Evolutionary conservation across 2,329 filamentous ascomycete species (phyloP).

Genomic region (Exophiala aquamarina): DNA sequence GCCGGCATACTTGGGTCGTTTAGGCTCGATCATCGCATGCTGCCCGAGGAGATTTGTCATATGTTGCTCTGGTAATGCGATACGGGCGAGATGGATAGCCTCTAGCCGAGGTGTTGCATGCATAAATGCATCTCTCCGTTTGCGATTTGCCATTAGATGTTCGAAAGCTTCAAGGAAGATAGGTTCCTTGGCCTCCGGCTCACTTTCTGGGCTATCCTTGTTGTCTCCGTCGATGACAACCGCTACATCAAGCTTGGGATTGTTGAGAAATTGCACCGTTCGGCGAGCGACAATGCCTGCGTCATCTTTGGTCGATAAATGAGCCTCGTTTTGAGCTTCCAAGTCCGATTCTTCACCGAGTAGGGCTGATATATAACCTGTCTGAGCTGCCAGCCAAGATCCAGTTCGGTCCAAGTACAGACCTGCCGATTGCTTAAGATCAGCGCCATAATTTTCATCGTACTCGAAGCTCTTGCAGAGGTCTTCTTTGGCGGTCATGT

Average conservation of each 20-base stretch:
- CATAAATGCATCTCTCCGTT: conserved; percentile 73
- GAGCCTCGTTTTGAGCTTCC: conserved; percentile 14
- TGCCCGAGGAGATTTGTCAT: conserved; percentile 81
- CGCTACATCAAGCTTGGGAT: conserved; percentile 11
- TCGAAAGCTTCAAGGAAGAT: conserved; percentile 89
- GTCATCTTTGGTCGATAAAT: conserved; percentile 34
- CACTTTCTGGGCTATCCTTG: conserved; percentile 46
- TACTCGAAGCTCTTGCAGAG: conserved; percentile 60
- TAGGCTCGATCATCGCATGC: conserved; percentile 71
- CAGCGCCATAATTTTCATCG: conserved; percentile 71
- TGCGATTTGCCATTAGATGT: conserved; percentile 66
- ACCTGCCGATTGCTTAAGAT: conserved; percentile 68
- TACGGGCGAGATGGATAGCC: conserved; percentile 78
- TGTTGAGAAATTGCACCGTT: conserved; percentile 11
- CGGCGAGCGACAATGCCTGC: conserved; percentile 20
- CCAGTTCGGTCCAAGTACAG: conserved; percentile 82
- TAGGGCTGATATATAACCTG: conserved; percentile 70
- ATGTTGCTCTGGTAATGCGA: conserved; percentile 71
- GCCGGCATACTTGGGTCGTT: conserved; percentile 70
- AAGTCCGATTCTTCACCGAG: conserved; percentile 51
- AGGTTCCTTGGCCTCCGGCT: conserved; percentile 58
- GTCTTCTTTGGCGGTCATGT: conserved; percentile 24
- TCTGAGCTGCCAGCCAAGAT: conserved; percentile 81
- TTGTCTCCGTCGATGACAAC: conserved; percentile 30
- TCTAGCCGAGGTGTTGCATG: conserved; percentile 84